Percentiles rank a stretch among this genome's conserved stretches.
phyloP scores from a whole-genome alignment of 176 grass and related monocot genomes.

The Poa pratensis region DNA sequence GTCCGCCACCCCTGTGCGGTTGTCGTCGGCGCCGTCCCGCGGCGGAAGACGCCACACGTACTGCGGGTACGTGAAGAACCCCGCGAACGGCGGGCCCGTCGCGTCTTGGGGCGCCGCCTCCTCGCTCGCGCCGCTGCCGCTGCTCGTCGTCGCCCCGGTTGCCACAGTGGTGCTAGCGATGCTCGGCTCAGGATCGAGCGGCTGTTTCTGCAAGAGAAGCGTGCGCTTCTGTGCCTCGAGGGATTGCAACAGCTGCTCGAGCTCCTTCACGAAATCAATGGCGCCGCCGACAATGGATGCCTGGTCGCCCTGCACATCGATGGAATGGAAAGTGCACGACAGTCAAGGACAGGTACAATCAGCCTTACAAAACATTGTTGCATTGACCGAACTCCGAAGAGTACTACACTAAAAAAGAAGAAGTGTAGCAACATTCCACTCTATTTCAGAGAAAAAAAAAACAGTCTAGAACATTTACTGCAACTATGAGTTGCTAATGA shows the following conservation, averaged over 20 bases:
- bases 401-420: background rate
- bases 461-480: background rate
- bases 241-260: constrained; percentile 87
- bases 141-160: background rate
- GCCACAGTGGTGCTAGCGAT: background rate
- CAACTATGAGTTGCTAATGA: background rate
- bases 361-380: background rate
- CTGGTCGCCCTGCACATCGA: constrained; percentile 74
- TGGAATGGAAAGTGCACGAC: background rate
- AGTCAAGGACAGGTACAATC: constrained; percentile 5
- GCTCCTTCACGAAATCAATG: constrained; percentile 94
- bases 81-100: constrained; percentile 59
- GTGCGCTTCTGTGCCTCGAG: constrained; percentile 82
- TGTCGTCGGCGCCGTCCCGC: constrained; percentile 36
- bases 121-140: background rate
- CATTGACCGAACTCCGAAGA: background rate
- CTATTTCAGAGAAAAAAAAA: background rate
- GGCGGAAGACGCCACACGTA: constrained; percentile 63
- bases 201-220: constrained; percentile 26
- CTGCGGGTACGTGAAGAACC: constrained; percentile 88
- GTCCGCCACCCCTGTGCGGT: constrained; percentile 57
- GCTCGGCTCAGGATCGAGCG: background rate
- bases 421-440: too few species aligned
- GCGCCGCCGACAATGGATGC: constrained; percentile 91
- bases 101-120: background rate